Conservation (phyloP, 2,329 filamentous ascomycete genomes). For the Colletotrichum spaethianum region DNA sequence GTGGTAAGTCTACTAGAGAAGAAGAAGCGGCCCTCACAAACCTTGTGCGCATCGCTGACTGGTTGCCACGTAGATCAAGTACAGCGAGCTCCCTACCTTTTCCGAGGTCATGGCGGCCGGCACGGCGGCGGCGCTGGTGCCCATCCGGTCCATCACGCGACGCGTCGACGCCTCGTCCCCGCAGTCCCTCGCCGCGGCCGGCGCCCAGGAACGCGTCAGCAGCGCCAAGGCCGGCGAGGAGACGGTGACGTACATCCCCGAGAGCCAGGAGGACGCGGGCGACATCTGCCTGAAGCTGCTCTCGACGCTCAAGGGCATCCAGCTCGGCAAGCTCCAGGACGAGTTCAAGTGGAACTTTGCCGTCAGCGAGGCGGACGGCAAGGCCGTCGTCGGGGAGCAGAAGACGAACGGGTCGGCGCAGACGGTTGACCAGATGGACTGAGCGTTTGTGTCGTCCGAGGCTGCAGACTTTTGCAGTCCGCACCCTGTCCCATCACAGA, state of each 20-base stretch:
- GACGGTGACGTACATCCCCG: conserved; percentile 69
- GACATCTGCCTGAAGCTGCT: conserved; percentile 81
- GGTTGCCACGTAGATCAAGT: conserved; percentile 69
- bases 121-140: conserved; percentile 91
- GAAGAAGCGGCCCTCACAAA: not conserved
- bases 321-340: conserved; percentile 85
- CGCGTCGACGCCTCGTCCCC: conserved; percentile 57
- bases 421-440: conserved; percentile 54
- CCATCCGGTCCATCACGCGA: conserved; percentile 91
- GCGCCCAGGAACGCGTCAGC: conserved; percentile 56
- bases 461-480: not conserved
- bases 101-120: conserved; percentile 90
- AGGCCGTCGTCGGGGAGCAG: conserved; percentile 53
- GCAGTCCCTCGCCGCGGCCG: conserved; percentile 54
- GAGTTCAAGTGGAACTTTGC: conserved; percentile 78
- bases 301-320: conserved; percentile 84
- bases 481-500: not conserved
- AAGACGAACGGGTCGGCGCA: conserved; percentile 41
- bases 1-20: conserved; percentile 61
- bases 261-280: conserved; percentile 77
- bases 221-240: conserved; percentile 57
- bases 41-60: not conserved
- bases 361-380: conserved; percentile 62
- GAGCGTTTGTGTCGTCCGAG: not conserved
- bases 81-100: conserved; percentile 68